These are phyloP conservation scores for Diaporthe eres DNA, from an alignment of 2,329 filamentous ascomycete species.

Conservation along the genomic window DNA sequence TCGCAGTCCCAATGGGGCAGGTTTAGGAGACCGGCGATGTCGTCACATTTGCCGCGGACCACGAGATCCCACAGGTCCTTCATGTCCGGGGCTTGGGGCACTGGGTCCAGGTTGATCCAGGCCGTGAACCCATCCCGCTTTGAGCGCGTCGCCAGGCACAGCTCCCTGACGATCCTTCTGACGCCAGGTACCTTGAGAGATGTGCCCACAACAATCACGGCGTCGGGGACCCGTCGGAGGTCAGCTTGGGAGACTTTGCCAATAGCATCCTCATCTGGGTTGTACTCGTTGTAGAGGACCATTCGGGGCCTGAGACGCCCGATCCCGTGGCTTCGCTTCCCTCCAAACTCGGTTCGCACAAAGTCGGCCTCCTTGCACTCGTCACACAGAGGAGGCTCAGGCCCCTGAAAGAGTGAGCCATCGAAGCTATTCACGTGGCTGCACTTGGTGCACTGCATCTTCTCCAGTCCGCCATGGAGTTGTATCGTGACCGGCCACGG, in stretches of 20 bases:
- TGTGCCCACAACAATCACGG: slow-evolving; percentile 94
- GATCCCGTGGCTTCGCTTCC: slow-evolving; percentile 93
- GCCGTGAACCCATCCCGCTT: slow-evolving; percentile 88
- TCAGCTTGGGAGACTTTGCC: slow-evolving; percentile 91
- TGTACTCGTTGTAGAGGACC: slow-evolving; percentile 97
- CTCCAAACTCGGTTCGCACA: slow-evolving; percentile 80
- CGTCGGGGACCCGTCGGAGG: slow-evolving; percentile 87
- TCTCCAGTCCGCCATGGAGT: slow-evolving; percentile 91
- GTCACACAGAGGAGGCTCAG: slow-evolving; percentile 84
- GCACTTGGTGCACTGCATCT: slow-evolving; percentile 98
- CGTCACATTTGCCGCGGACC: slow-evolving; percentile 88
- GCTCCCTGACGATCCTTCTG: slow-evolving; percentile 87
- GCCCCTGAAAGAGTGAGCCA: slow-evolving; percentile 84
- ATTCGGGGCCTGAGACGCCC: slow-evolving; percentile 92
- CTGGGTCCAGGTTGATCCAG: slow-evolving; percentile 93
- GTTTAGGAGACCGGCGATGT: slow-evolving; percentile 81
- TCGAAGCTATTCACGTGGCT: slow-evolving; percentile 82
- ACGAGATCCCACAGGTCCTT: slow-evolving; percentile 95
- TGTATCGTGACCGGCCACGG: slow-evolving; percentile 96
- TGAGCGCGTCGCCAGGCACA: slow-evolving; percentile 88
- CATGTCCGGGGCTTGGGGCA: slow-evolving; percentile 86
- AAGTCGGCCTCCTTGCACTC: slow-evolving; percentile 82
- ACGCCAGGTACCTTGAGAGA: slow-evolving; percentile 96
- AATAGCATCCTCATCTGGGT: slow-evolving; percentile 96
- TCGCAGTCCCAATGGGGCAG: slow-evolving; percentile 70